phyloP scores from a whole-genome alignment of 2,329 filamentous ascomycete genomes.

The Penicillium sp. region DNA sequence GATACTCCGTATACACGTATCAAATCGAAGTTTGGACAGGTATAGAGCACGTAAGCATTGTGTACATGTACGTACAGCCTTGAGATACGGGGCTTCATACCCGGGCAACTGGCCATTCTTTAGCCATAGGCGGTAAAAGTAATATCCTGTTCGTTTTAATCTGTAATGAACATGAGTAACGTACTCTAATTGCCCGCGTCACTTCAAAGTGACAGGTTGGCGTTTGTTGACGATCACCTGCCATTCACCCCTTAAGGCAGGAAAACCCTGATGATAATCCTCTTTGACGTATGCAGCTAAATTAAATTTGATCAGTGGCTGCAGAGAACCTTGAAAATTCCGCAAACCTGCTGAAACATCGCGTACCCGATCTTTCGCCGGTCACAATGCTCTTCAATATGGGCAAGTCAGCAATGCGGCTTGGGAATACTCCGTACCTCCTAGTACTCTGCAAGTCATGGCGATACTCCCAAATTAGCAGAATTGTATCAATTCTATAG shows the following conservation, averaged over 20 bases:
- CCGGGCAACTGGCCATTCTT: too few relatives aligned
- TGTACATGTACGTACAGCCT: too few relatives aligned
- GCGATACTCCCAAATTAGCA: neutral
- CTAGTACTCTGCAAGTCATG: neutral
- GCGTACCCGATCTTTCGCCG: neutral
- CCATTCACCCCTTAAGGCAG: neutral
- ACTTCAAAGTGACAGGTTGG: neutral
- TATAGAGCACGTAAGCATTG: too few relatives aligned
- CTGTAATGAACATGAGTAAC: neutral
- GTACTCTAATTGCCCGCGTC: slow-evolving; percentile 1
- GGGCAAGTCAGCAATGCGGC: neutral
- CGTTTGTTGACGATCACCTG: slow-evolving; percentile 9
- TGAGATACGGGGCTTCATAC: too few relatives aligned
- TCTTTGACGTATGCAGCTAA: neutral
- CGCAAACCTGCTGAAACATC: neutral
- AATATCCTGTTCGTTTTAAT: slow-evolving; percentile 6
- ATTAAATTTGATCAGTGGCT: neutral
- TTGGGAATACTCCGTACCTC: neutral
- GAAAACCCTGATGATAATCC: neutral
- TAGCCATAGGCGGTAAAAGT: too few relatives aligned
- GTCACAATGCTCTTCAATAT: neutral
- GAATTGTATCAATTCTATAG: neutral
- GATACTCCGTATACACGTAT: too few relatives aligned
- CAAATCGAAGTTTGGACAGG: too few relatives aligned
- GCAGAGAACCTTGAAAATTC: neutral